Evolutionary conservation across 139 green algal species (phyloP), one percentile per base, ranked within the genome.

Genomic region (Volvox reticuliferus): DNA sequence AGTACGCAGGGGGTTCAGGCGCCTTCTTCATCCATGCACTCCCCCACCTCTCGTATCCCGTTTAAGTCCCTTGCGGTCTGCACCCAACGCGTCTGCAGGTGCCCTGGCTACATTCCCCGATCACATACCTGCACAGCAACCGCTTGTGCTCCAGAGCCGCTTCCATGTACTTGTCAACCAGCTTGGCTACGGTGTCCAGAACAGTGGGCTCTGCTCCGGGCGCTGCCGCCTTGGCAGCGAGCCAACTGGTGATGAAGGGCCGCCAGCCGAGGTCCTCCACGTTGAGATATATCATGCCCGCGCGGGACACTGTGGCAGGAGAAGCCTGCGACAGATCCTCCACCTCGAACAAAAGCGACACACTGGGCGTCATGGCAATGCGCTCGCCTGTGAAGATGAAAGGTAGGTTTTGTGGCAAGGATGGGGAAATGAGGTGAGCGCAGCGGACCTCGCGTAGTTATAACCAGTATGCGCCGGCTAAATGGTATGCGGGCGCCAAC

Each of bases 241-340:
- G 88, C 96, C 96, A 98, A n/a, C 82, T 94, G 67, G 92, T 95
- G 78, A 98, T 86, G 92, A 94, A 96, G 20, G 96, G 96, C 44
- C 92, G 86, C 95, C 95, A 97, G 83, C 97, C 96, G 65, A 98
- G 93, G 92, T 97, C 96, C 88, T 98, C 96, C 61, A 96, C 93
- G 88, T 98, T 97, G n/a, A 97, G 90, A 91, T 98, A 98, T 88
- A 98, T 97, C 96, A 98, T 98, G 82, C 96, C 96, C 61, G 95
- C 94, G 65, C 95, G 95, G 37, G 79, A 84, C 21, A 97, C 95
- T 1, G 96, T 98, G 75, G 96, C 96, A 36, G 96, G 96, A 0
- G 94, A 97, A 22, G 96, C 96, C 89, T 97, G 94, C 36, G 91
- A 95, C 68, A 98, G 92, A 92, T 98, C 96, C 93, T 97, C 96